These are phyloP conservation scores for Phytophthora constricta DNA, from an alignment of 352 stramenopile genomes.

Conservation along the genomic window DNA sequence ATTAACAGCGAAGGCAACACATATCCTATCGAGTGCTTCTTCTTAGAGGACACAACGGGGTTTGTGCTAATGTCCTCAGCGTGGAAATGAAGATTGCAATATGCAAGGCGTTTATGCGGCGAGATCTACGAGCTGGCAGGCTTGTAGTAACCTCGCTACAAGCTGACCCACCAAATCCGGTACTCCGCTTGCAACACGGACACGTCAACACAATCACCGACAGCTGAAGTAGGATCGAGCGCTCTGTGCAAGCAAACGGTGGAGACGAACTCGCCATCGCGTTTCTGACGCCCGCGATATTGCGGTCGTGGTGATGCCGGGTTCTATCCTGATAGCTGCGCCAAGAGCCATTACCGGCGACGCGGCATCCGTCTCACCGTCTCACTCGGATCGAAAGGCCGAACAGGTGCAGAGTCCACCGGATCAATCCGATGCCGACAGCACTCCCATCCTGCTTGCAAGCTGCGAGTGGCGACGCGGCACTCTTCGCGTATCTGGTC, in stretches of 20 bases:
- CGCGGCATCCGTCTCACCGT: slow-evolving; percentile 4
- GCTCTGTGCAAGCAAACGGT: slow-evolving; percentile 4
- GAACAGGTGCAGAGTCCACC: not conserved
- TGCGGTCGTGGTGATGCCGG: slow-evolving; percentile 20
- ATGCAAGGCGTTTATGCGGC: too few species aligned
- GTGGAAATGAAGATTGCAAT: too few species aligned
- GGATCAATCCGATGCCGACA: not conserved
- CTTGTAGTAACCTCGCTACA: too few species aligned
- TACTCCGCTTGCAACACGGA: too few species aligned
- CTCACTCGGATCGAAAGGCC: not conserved
- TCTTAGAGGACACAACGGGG: too few species aligned
- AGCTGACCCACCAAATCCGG: too few species aligned
- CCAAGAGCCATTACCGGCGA: not conserved
- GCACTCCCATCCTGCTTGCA: slow-evolving; percentile 24
- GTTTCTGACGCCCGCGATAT: slow-evolving; percentile 25
- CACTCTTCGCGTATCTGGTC: not conserved
- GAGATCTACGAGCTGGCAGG: too few species aligned
- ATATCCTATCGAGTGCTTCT: too few species aligned
- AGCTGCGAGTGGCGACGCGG: slow-evolving; percentile 3
- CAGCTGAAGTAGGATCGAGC: too few species aligned
- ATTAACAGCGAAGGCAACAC: too few species aligned
- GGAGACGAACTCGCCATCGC: not conserved
- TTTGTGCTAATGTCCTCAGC: too few species aligned
- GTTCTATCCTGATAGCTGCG: not conserved
- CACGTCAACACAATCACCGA: too few species aligned